phyloP scores from a whole-genome alignment of 176 grass and related monocot species.

The Zoysia japonica region DNA sequence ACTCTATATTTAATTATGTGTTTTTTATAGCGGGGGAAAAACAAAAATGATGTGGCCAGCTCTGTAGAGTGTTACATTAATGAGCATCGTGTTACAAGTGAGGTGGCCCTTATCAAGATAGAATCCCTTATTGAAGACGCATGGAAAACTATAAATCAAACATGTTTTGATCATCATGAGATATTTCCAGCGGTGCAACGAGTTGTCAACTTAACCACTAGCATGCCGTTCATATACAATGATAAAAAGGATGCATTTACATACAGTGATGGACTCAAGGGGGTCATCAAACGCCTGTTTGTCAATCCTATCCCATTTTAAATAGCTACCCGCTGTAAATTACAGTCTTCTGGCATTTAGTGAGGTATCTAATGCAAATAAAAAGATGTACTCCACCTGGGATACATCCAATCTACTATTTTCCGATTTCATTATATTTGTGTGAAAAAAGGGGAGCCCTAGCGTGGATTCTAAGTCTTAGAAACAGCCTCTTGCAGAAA shows the following conservation, averaged over 20 bases:
- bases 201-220: background rate
- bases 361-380: background rate
- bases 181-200: background rate
- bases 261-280: constrained; percentile 28
- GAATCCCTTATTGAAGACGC: background rate
- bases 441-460: background rate
- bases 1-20: no score
- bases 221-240: background rate
- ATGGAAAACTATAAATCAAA: background rate
- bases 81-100: background rate
- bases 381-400: background rate
- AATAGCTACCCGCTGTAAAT: background rate
- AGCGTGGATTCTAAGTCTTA: no score
- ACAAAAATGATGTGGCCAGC: background rate
- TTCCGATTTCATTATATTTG: background rate
- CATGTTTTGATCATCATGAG: background rate
- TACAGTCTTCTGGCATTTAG: background rate
- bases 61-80: background rate
- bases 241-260: constrained; percentile 43
- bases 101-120: background rate
- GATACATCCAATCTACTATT: background rate
- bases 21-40: constrained; percentile 26
- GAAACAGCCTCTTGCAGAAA: no score
- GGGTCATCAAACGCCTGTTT: constrained; percentile 31
- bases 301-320: constrained; percentile 24